Evolutionary conservation across 2,329 filamentous ascomycete genomes (phyloP).

Genomic region (Thielaviopsis ethacetica): DNA sequence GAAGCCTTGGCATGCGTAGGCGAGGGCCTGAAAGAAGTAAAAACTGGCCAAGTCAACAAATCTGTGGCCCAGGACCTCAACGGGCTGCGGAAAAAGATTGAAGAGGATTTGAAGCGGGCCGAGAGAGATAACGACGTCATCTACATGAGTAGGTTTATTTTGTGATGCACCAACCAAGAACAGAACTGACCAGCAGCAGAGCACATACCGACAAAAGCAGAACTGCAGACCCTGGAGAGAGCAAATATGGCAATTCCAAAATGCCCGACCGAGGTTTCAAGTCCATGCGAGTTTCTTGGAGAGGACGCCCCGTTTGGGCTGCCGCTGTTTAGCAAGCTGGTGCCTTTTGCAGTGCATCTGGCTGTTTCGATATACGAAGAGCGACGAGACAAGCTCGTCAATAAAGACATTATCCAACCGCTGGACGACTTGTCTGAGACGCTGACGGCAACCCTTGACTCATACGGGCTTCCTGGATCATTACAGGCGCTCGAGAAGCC

Average conservation of each 20-base stretch:
- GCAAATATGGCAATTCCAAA: constrained; percentile 75
- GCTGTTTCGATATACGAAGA: constrained; percentile 93
- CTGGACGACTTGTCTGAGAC: constrained; percentile 66
- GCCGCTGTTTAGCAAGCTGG: constrained; percentile 75
- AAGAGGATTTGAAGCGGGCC: constrained; percentile 77
- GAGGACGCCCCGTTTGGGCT: constrained; percentile 67
- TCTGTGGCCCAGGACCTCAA: constrained; percentile 68
- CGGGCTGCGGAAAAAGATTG: constrained; percentile 63
- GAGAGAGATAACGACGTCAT: constrained; percentile 96
- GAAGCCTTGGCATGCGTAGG: constrained; percentile 72
- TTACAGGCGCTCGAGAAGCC: constrained; percentile 91
- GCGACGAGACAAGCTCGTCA: constrained; percentile 75
- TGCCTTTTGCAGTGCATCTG: constrained; percentile 89
- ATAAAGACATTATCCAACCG: constrained; percentile 71
- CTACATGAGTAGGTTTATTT: constrained; percentile 48
- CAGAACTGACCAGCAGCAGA: constrained; percentile 29
- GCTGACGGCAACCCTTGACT: constrained; percentile 63
- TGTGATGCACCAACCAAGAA: not conserved
- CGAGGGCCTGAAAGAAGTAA: constrained; percentile 71
- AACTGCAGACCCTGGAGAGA: constrained; percentile 70
- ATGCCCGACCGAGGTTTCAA: constrained; percentile 65
- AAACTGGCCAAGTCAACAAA: constrained; percentile 59
- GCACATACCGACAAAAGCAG: constrained; percentile 72
- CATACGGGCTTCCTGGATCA: constrained; percentile 77
- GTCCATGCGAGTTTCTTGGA: constrained; percentile 65